Evolutionary conservation across 1,284 basidiomycete species (phyloP).

Genomic region (Tilletia indica): DNA sequence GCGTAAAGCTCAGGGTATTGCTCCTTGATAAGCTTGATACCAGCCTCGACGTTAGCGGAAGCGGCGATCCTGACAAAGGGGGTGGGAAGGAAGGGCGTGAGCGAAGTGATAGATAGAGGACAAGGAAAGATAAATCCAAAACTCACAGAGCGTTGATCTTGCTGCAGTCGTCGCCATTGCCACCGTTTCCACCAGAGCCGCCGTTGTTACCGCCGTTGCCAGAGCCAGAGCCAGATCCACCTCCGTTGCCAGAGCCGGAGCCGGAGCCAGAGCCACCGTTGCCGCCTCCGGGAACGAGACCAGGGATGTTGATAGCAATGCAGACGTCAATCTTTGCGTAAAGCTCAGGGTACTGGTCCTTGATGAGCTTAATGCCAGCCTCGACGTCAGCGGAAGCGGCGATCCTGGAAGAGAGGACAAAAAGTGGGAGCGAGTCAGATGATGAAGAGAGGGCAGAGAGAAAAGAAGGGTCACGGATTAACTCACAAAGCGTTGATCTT

Average conservation of each 20-base stretch:
- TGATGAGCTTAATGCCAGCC: not conserved
- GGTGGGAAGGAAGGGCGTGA: too few species aligned
- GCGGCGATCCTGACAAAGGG: not conserved
- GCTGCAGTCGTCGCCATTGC: not conserved
- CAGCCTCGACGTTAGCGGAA: not conserved
- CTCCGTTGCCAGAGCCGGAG: not conserved
- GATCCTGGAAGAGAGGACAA: not conserved
- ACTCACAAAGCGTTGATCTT: too few species aligned
- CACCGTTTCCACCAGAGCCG: slow-evolving; percentile 16
- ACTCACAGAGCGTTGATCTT: not conserved
- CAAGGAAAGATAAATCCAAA: too few species aligned
- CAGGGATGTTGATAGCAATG: not conserved
- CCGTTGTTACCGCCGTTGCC: slow-evolving; percentile 13
- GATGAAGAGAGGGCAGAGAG: too few species aligned
- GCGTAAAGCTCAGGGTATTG: not conserved
- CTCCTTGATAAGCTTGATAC: not conserved
- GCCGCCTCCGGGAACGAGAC: not conserved
- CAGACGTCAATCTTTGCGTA: not conserved
- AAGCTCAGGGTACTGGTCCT: not conserved
- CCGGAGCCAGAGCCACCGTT: not conserved
- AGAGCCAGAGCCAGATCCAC: not conserved
- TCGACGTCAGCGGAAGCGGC: not conserved
- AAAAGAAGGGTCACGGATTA: too few species aligned
- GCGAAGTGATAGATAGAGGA: too few species aligned
- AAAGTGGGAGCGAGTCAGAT: not conserved